These are phyloP conservation scores for Globisporangium yorkense DNA, from an alignment of 352 stramenopile genomes.

Conservation along the genomic window DNA sequence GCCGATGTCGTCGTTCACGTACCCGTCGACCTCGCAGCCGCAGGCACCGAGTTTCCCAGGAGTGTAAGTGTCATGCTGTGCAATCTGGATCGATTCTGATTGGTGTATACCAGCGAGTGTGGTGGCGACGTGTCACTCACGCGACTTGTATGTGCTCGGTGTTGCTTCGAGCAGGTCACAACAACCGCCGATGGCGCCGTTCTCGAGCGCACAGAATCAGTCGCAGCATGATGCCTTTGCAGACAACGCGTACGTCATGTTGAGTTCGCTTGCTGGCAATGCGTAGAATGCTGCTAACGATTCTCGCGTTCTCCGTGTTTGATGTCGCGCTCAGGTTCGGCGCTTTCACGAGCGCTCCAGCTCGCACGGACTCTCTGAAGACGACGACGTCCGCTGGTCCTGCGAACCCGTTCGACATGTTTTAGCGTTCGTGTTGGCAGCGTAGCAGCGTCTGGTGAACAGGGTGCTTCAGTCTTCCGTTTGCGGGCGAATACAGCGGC, in stretches of 20 bases:
- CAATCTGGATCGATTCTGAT: no score
- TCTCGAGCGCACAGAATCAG: constrained; percentile 24
- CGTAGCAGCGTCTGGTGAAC: no score
- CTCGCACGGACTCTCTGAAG: constrained; percentile 24
- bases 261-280: neutral
- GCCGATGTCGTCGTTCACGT: constrained; percentile 12
- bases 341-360: constrained; percentile 27
- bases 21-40: constrained; percentile 2
- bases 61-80: constrained; percentile 2
- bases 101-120: no score
- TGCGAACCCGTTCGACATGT: constrained; percentile 83
- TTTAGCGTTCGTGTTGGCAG: constrained; percentile 26
- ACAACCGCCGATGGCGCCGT: constrained; percentile 29
- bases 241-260: constrained; percentile 34
- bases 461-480: no score
- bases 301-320: neutral
- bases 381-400: constrained; percentile 21
- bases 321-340: constrained; percentile 18
- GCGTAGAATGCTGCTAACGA: neutral
- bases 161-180: constrained; percentile 9
- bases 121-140: neutral
- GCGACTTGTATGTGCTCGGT: neutral
- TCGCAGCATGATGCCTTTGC: constrained; percentile 30
- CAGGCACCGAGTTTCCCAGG: constrained; percentile 1
- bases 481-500: no score